phyloP scores from a whole-genome alignment of 192 early-diverging fungal species.

The Coemansia sp. region DNA sequence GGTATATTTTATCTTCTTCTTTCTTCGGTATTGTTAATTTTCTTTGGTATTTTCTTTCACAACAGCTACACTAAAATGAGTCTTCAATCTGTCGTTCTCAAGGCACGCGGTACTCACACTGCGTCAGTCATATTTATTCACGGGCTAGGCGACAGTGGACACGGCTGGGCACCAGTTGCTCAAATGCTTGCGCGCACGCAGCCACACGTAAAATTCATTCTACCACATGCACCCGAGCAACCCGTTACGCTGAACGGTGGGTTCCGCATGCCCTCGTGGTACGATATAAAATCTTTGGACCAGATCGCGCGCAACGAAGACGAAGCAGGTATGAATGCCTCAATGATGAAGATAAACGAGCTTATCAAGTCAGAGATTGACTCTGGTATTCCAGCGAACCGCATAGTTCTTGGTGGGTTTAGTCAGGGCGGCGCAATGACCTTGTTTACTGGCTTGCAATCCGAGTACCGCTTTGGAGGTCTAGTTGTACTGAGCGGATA shows the following conservation, averaged over 20 bases:
- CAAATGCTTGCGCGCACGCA: constrained; percentile 44
- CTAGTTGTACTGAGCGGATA: constrained; percentile 81
- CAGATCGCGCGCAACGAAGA: constrained; percentile 64
- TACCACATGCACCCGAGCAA: constrained; percentile 78
- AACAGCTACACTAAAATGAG: constrained; percentile 17
- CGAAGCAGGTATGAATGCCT: constrained; percentile 67
- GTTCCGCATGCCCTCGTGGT: constrained; percentile 89
- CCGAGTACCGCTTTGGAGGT: constrained; percentile 69
- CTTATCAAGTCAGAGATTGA: constrained; percentile 77
- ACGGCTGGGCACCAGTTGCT: constrained; percentile 57
- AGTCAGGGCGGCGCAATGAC: constrained; percentile 88
- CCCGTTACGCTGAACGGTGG: constrained; percentile 82
- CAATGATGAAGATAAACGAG: constrained; percentile 61
- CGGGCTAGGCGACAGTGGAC: constrained; percentile 74
- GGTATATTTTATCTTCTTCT: neutral
- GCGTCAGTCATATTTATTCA: constrained; percentile 85
- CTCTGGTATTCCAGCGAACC: constrained; percentile 71
- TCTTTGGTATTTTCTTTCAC: neutral
- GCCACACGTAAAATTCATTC: constrained; percentile 88
- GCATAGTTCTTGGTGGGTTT: constrained; percentile 94
- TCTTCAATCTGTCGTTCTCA: constrained; percentile 48
- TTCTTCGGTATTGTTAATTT: neutral
- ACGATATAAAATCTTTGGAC: constrained; percentile 70
- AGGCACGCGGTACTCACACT: constrained; percentile 63
- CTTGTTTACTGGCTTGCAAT: constrained; percentile 70